Evolutionary conservation across 768 basidiomycete species (phyloP), one percentile per base, ranked within the genome.

Genomic region (Auriculariales sp.): DNA sequence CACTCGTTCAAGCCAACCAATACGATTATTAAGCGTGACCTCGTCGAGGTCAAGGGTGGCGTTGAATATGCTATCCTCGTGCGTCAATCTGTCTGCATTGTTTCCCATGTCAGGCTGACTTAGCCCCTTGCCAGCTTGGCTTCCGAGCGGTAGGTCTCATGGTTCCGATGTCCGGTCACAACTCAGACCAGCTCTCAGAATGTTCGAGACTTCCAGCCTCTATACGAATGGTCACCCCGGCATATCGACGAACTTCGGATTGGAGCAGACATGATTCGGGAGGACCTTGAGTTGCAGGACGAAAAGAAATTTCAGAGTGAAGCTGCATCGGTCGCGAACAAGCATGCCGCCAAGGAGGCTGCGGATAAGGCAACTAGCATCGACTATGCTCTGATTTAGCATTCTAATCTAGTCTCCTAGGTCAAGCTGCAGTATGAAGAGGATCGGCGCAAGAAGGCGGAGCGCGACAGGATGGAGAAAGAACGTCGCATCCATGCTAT

Each of bases 51-150:
- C 12, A 76, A 67, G 63, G 83, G 87, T 2, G 71, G 83, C 0
- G 65, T 91, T 32, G 87, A 91, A 61, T 90, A 83, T 66, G 85
- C 83, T 1, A 70, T 85, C 34, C 83, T 75, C 58, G 87, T 85
- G 28, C 63, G 82, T 71, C 15, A 42, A 39, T 54, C 24, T 14
- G n/a, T n/a, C n/a, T n/a, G 29, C 28, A 15, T 47, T 29, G 15
- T 36, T n/a, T 46, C n/a, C 36, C 19, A 30, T 45, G 15, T 45
- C 19, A 1, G 19, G 9, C 22, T 34, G 36, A 12, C 12, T 28
- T 17, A 7, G 22, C 22, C 46, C 48, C 25, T 47, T 19, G 15
- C n/a, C 56, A 88, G 83, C 73, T 87, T 54, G 84, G 86, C 15
- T 91, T 90, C 59, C 65, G 71, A 28, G 73, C 84, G 62, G 85